Conservation (phyloP, 257 asterid genomes). For the Solanum medicagineum region DNA sequence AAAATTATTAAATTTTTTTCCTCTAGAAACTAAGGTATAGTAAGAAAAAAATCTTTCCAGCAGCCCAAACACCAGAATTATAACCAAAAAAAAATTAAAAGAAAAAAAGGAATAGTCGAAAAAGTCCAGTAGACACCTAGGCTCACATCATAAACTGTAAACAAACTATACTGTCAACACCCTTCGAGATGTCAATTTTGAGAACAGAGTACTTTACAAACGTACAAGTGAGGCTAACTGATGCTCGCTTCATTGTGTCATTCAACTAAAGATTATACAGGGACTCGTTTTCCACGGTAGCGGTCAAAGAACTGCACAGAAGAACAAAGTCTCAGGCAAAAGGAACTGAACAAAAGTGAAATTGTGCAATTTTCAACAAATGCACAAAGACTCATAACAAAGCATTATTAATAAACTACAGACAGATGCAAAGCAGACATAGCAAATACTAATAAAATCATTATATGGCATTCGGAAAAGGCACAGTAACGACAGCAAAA, state of each 20-base stretch:
- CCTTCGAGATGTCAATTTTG: not conserved
- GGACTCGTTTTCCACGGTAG: constrained; percentile 69
- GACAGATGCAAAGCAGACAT: not conserved
- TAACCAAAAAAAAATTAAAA: not conserved
- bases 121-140: not conserved
- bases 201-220: constrained; percentile 18
- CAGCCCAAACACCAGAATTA: not conserved
- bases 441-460: not conserved
- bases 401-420: not conserved
- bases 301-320: constrained; percentile 69
- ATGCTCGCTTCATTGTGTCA: not conserved
- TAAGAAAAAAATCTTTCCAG: not conserved
- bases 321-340: not conserved
- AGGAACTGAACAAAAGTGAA: not conserved
- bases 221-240: constrained; percentile 5
- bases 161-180: not conserved
- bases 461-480: not conserved
- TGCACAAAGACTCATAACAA: not conserved
- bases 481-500: not conserved
- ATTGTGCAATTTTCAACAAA: not conserved
- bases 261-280: constrained; percentile 26
- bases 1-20: not conserved
- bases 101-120: not conserved
- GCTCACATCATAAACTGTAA: not conserved
- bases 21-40: not conserved